Base-by-base conservation (phyloP, 1,139 yeast species). In the Wickerhamomyces sp. region DNA sequence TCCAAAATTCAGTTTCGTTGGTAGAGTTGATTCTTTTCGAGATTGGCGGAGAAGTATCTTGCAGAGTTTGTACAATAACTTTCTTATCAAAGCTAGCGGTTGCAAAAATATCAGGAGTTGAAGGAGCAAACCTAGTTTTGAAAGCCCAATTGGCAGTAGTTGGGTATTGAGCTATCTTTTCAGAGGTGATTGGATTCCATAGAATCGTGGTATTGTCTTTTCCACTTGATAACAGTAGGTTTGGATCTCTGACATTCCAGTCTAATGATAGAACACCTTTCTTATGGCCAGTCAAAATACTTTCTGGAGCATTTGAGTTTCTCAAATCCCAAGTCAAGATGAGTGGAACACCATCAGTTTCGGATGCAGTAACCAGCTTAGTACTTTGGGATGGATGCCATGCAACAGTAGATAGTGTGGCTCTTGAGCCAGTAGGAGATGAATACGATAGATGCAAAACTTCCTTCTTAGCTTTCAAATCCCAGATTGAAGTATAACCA, bases 81-180 rank as follows among this genome's bases (percentile, higher is more conserved):
- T 86, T 88, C 42, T 95, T 95, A 61, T 90, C 97, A 53, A 86
- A 87, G 13, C 97, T 86, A 19, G 97, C 94, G 42, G 90, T 77
- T 7, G 97, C 98, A 68, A 94, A 85, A 42, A 88, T 65, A 46
- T 90, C 97, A 5, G 99, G 98, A 20, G 87, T 78, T 21, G 70
- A 63, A 33, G 96, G 95, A 43, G 96, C 95, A 68, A 90, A 92
- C 53, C 76, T 74, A 14, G 95, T 77, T 61, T 85, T 80, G 67
- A 89, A 92, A 21, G 88, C 84, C 98, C 98, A 92, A 62, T 88
- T 90, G 31, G 95, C 86, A 31, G 95, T 78, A 20, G 94, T 78
- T 38, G 97, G 97, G 59, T 87, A 92, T 57, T 87, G 87, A 7
- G 94, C 96, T 48, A 92, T 67, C 55, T 78, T 76, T 42, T 70